Evolutionary conservation across 345 rosid genomes (phyloP), one percentile per base, ranked within the genome.

Genomic region (Turritis glabra): DNA sequence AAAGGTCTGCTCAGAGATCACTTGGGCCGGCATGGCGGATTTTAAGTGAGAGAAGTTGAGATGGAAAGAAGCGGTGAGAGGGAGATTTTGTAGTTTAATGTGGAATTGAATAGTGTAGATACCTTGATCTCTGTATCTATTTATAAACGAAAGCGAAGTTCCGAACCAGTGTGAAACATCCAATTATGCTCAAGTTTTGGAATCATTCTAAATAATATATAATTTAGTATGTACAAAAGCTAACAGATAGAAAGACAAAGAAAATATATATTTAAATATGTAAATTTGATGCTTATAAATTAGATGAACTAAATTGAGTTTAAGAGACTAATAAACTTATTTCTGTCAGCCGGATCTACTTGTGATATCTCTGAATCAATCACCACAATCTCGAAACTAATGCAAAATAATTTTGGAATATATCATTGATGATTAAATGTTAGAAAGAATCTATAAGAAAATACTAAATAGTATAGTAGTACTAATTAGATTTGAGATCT

Each of bases 1-100:
- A 75, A 78, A 86, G 73, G 76, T 66, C 55, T 78, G 64, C 70
- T 89, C 95, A 5, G 89, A 64, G 79, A 84, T 74, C 43, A 84
- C 64, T 70, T 84, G 89, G 61, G 79, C 87, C 46, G 85, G 69
- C 91, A 86, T 88, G 72, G 68, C 73, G 1, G 61, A 12, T 10
- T 35, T 35, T 57, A 32, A 40, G 47, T 26, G 52, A 51, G 50
- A 48, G 44, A 44, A 22, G 35, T 5, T 7, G 33, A 51, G 55
- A 23, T 46, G 46, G 1, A 9, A 41, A 13, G 43, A 4, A 46
- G 57, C n/a, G n/a, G 33, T 22, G 47, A 57, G 60, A 54, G 68
- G 52, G 74, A 55, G 35, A 33, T 19, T 18, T 8, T 56, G 44
- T 23, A 37, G 57, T 27, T 67, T 38, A 18, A n/a, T 1, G 54